These are phyloP conservation scores for Ganoderma meredithae DNA, from an alignment of 1,284 basidiomycete species.

Conservation along the genomic window DNA sequence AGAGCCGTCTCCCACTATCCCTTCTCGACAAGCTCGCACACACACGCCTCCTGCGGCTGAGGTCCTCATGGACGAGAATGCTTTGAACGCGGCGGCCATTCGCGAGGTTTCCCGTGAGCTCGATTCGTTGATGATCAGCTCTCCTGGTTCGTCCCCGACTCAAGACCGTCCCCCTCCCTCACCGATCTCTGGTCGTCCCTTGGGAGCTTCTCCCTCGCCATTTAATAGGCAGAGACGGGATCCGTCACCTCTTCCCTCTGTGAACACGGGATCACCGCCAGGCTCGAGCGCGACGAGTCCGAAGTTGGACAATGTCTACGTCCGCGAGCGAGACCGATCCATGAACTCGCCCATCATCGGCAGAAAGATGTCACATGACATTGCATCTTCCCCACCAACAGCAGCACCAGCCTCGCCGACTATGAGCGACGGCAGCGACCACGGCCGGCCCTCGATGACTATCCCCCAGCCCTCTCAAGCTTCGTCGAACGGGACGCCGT, in stretches of 20 bases:
- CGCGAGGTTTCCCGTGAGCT: conserved; percentile 71
- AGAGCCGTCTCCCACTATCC: conserved; percentile 9
- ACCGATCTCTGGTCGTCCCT: conserved; percentile 27
- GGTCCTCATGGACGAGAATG: conserved; percentile 44
- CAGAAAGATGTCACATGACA: conserved; percentile 2
- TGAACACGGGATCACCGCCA: conserved; percentile 14
- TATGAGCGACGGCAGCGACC: conserved; percentile 26
- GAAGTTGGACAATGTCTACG: conserved; percentile 31
- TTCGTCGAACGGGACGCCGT: conserved; percentile 41
- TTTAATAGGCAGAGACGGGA: conserved; percentile 15
- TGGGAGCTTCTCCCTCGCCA: conserved; percentile 25
- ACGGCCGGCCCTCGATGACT: conserved; percentile 16
- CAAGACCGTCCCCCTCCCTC: conserved; percentile 26
- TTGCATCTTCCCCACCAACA: neutral
- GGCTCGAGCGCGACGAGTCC: conserved; percentile 26
- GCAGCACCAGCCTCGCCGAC: conserved; percentile 23
- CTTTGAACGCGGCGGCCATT: conserved; percentile 68
- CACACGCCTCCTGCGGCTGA: conserved; percentile 18
- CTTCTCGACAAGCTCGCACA: conserved; percentile 11
- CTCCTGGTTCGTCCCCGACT: conserved; percentile 41
- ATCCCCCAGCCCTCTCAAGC: conserved; percentile 40
- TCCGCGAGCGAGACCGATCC: conserved; percentile 34
- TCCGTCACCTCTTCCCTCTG: conserved; percentile 28
- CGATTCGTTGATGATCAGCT: conserved; percentile 59
- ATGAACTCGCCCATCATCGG: conserved; percentile 20